These are phyloP conservation scores for Escallonia rubra DNA, from an alignment of 129 eudicot species.

Conservation along the genomic window DNA sequence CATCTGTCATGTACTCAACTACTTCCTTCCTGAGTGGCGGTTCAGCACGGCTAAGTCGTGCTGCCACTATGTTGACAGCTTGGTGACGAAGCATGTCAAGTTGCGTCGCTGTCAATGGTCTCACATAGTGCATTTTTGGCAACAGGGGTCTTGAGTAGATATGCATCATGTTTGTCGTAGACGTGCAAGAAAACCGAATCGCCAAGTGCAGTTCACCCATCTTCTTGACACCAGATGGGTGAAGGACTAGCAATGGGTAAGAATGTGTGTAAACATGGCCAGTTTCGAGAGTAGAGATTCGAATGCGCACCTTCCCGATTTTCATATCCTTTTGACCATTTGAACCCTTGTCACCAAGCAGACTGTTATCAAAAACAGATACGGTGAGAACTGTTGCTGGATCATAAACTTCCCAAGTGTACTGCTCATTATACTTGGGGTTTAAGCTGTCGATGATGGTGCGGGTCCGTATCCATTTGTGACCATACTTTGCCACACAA, in stretches of 20 bases:
- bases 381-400: constrained; percentile 87
- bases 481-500: constrained; percentile 82
- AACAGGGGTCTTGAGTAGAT: constrained; percentile 61
- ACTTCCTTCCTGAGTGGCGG: constrained; percentile 81
- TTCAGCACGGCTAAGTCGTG: constrained; percentile 73
- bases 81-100: constrained; percentile 66
- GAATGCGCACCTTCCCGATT: constrained; percentile 79
- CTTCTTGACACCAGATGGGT: constrained; percentile 84
- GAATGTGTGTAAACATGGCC: constrained; percentile 85
- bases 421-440: constrained; percentile 84
- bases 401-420: constrained; percentile 94
- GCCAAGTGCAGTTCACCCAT: constrained; percentile 94
- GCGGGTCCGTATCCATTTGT: constrained; percentile 86
- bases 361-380: constrained; percentile 76
- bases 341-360: constrained; percentile 32
- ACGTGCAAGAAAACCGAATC: constrained; percentile 70
- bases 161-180: constrained; percentile 64
- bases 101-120: constrained; percentile 59
- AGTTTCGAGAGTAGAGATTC: constrained; percentile 87
- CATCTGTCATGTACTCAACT: constrained; percentile 84
- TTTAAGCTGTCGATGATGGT: constrained; percentile 65
- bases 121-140: constrained; percentile 86
- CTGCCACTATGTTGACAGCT: constrained; percentile 76
- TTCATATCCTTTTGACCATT: constrained; percentile 39
- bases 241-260: constrained; percentile 76